Evolutionary conservation across 495 filamentous ascomycete species (phyloP), one percentile per base, ranked within the genome.

Genomic region (Barbatosphaeria neglecta): DNA sequence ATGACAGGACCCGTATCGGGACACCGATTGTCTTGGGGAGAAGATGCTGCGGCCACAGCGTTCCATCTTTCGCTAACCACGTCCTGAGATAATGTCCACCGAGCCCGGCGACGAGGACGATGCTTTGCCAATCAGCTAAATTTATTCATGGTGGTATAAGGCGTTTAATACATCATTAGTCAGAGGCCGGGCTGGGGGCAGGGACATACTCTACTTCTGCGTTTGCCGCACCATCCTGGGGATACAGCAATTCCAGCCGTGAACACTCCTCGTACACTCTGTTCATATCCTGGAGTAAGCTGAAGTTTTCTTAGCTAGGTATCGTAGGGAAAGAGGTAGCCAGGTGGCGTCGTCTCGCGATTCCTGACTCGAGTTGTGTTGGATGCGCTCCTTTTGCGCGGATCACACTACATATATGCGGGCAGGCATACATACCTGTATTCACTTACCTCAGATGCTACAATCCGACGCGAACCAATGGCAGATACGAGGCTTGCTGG

Each of bases 11-110:
- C 6, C 50, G 45, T 13, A 52, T 43, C 11, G 28, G 28, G 15
- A 16, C 13, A 0, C 20, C 5, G 20, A 47, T 28, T 6, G 15
- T 9, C 13, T 42, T 20, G 4, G 20, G 50, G 1, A 52, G 24
- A 11, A 52, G 50, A 23, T 48, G 31, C 5, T n/a, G 4, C 5
- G 50, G 50, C 50, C 50, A 52, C 4, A 52, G 15, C 9, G 50
- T 53, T 9, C 33, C 6, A 24, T 53, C 50, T 0, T 22, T 28
- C 23, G 9, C 43, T 22, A 38, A 17, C 50, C 50, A 49, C 9
- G 46, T 49, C 9, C 37, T 19, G 20, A 39, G 15, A 25, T 45
- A 42, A 25, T 50, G 42, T 13, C 48, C 48, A 17, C 48, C 42
- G 19, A 50, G 48, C 2, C 48, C 48, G 13, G 48, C 35, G 8